phyloP scores from a whole-genome alignment of 768 basidiomycete species.

The Lentinus brumalis region DNA sequence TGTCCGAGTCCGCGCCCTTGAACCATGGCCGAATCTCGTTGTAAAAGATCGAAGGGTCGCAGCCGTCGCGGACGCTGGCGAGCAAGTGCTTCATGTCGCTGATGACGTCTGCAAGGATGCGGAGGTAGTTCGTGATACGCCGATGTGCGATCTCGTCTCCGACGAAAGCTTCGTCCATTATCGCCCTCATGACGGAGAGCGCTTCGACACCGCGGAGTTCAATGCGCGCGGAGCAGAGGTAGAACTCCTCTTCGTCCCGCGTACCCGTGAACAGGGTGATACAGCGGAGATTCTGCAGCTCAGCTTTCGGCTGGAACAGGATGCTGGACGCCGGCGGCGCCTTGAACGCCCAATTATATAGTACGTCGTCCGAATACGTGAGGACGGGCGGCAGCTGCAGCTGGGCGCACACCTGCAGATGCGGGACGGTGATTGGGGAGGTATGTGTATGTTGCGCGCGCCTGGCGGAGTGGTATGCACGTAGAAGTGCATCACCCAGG shows the following conservation, averaged over 20 bases:
- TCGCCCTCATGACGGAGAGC: conserved; percentile 81
- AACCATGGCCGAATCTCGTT: conserved; percentile 65
- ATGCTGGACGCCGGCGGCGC: conserved; percentile 14
- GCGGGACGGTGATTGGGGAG: conserved; percentile 72
- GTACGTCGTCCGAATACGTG: conserved; percentile 89
- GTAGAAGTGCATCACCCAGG: conserved; percentile 60
- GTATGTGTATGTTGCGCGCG: conserved; percentile 54
- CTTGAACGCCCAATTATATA: conserved; percentile 75
- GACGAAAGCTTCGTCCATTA: conserved; percentile 88
- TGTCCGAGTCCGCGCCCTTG: conserved; percentile 50
- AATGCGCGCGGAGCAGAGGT: conserved; percentile 81
- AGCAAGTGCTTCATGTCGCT: conserved; percentile 63
- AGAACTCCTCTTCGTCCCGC: conserved; percentile 84
- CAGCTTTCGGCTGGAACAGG: conserved; percentile 36
- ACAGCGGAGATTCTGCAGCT: conserved; percentile 61
- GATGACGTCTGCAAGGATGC: conserved; percentile 63
- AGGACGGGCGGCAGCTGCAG: conserved; percentile 85
- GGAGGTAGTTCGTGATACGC: conserved; percentile 62
- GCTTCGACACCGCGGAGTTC: conserved; percentile 85
- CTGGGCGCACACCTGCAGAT: conserved; percentile 65
- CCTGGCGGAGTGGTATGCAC: conserved; percentile 42
- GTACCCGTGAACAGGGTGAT: conserved; percentile 77
- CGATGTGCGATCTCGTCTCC: conserved; percentile 49
- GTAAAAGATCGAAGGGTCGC: conserved; percentile 69
- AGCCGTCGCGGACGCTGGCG: conserved; percentile 63